Evolutionary conservation across 345 rosid genomes (phyloP).

Genomic region (Gossypium bickii): DNA sequence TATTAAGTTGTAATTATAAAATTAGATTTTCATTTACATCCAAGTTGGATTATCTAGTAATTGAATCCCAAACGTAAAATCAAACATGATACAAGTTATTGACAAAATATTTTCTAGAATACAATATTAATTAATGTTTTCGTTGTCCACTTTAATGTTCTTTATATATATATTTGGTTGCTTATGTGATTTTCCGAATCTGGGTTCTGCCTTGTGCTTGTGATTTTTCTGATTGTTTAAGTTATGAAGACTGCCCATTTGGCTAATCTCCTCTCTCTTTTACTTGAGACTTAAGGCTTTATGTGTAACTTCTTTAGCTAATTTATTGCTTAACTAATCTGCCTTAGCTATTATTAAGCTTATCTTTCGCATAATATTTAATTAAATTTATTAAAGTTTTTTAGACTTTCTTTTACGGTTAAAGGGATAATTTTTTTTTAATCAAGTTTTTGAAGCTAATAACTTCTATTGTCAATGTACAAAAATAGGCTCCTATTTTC

Average conservation of each 20-base stretch:
- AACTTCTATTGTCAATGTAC: too few species aligned
- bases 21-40: neutral
- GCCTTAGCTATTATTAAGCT: neutral
- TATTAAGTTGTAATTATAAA: neutral
- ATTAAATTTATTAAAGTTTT: too few species aligned
- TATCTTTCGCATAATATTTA: neutral
- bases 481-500: too few species aligned
- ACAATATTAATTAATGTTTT: too few species aligned
- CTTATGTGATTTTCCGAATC: too few species aligned
- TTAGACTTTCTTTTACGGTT: too few species aligned
- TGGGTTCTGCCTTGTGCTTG: neutral
- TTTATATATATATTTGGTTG: too few species aligned
- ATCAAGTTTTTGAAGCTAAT: too few species aligned
- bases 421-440: too few species aligned
- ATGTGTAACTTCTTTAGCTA: slow-evolving; percentile 12
- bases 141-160: too few species aligned
- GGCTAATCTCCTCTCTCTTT: neutral
- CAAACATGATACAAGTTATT: neutral
- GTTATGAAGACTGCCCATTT: neutral
- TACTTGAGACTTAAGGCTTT: slow-evolving; percentile 14
- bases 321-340: slow-evolving; percentile 17
- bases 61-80: neutral
- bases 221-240: neutral
- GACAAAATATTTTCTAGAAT: too few species aligned
- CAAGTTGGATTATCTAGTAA: too few species aligned